Conservation (phyloP, 2,329 filamentous ascomycete genomes). For the Diplodia scrobiculata region DNA sequence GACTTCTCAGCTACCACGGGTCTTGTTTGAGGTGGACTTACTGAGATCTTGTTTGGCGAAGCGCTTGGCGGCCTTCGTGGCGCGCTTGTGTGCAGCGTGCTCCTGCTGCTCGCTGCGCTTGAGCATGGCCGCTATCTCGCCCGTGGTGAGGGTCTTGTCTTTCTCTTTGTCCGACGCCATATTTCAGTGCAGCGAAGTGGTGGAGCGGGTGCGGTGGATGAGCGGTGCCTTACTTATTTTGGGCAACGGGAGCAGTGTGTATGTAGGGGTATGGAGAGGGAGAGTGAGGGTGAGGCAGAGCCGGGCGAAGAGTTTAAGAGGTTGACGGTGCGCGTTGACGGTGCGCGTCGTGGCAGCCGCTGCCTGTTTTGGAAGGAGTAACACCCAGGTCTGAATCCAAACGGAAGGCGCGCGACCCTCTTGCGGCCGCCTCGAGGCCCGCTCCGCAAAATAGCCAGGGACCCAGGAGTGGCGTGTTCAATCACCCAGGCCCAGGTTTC, state of each 20-base stretch:
- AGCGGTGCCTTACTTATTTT: background rate
- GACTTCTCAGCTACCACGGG: background rate
- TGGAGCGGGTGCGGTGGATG: background rate
- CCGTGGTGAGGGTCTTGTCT: background rate
- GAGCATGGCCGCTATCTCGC: background rate
- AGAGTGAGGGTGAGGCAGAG: background rate
- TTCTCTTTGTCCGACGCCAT: slow-evolving; percentile 4
- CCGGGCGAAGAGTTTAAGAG: background rate
- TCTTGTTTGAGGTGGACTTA: background rate
- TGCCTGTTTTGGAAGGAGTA: background rate
- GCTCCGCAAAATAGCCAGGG: background rate
- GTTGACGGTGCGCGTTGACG: background rate
- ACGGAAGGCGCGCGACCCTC: background rate
- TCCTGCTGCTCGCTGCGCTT: background rate
- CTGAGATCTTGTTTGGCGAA: background rate
- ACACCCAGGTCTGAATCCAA: background rate
- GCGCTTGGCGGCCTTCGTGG: background rate
- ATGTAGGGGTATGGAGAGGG: background rate
- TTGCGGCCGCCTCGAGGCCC: background rate
- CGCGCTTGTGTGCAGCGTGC: background rate
- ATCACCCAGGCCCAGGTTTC: background rate
- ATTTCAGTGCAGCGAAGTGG: background rate
- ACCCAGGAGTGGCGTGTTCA: background rate
- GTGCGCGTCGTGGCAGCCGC: background rate
- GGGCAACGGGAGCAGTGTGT: background rate